phyloP scores from a whole-genome alignment of 768 basidiomycete genomes.

The Leccinum olivaceopallidum region DNA sequence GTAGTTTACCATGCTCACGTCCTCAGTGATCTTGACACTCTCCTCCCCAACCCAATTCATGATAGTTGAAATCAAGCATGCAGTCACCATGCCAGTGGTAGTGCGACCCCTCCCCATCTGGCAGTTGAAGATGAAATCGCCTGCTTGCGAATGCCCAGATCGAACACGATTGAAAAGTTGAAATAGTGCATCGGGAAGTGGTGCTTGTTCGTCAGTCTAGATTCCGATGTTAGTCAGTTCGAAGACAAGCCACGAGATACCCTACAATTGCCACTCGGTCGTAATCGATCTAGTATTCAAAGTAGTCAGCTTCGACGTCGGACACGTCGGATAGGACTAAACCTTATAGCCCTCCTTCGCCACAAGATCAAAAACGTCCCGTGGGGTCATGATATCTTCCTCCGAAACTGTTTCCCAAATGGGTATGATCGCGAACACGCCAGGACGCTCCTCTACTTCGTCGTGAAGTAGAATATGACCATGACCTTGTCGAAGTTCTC shows the following conservation, averaged over 20 bases:
- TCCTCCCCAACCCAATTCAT: conserved; percentile 56
- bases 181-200: conserved; percentile 82
- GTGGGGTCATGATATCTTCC: conserved; percentile 83
- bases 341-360: conserved; percentile 74
- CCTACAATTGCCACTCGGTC: conserved; percentile 87
- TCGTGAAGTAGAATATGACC: conserved; percentile 92
- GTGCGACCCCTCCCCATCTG: conserved; percentile 94
- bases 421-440: conserved; percentile 87
- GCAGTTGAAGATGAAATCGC: conserved; percentile 92
- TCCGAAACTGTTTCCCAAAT: conserved; percentile 90
- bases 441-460: conserved; percentile 92
- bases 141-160: conserved; percentile 53
- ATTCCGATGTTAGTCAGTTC: conserved; percentile 9
- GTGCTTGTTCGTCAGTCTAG: conserved; percentile 98
- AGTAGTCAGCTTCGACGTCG: conserved; percentile 5
- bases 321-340: not conserved
- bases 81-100: conserved; percentile 95
- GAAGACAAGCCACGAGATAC: not conserved
- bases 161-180: conserved; percentile 77
- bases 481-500: conserved; percentile 65
- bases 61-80: conserved; percentile 80
- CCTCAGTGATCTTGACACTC: conserved; percentile 38
- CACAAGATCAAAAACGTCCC: conserved; percentile 79
- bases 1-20: conserved; percentile 44
- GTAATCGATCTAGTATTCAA: conserved; percentile 66